Evolutionary conservation across 768 basidiomycete genomes (phyloP), one percentile per base, ranked within the genome.

Genomic region (Boletus coccyginus): DNA sequence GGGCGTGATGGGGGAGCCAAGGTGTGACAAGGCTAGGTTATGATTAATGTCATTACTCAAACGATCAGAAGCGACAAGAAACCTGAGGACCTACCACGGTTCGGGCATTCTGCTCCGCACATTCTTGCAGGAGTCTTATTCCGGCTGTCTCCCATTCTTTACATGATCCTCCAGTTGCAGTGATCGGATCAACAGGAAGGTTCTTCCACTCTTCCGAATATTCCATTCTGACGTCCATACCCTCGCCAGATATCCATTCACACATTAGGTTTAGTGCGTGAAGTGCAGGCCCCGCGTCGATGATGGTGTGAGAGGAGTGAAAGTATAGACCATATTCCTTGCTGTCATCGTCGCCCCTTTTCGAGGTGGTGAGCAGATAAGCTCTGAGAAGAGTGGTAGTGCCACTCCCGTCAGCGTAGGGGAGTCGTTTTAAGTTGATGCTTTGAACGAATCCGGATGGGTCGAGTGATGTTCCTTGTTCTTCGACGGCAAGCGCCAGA

Each of bases 181-280:
- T 53, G 27, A 69, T 57, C 7, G 64, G 66, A 24, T 70, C 69
- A 5, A 59, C 56, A 1, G 69, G 68, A 14, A 68, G 64, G 39
- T 68, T 61, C 27, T 53, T 60, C 66, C 66, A 66, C 36, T 70
- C 67, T 32, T 66, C 54, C 13, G 33, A 59, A 38, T 49, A 56
- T 1, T 56, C 41, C 6, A 63, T 50, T 11, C 0, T 35, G 35
- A 66, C 42, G 8, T 57, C 52, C 49, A 66, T 53, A 0, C 61
- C 61, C 3, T 50, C 46, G 3, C 41, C 49, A 17, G 64, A 63
- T 2, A 65, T 66, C 64, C 68, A 67, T 52, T 53, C 59, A 24
- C 53, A 62, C 66, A 61, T 60, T 3, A 64, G 32, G 53, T 62
- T 60, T n/a, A 70, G 50, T 14, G 57, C 66, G 21, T 60, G 59